phyloP scores from a whole-genome alignment of 176 grass and related monocot genomes.

The Oryza coarctata region DNA sequence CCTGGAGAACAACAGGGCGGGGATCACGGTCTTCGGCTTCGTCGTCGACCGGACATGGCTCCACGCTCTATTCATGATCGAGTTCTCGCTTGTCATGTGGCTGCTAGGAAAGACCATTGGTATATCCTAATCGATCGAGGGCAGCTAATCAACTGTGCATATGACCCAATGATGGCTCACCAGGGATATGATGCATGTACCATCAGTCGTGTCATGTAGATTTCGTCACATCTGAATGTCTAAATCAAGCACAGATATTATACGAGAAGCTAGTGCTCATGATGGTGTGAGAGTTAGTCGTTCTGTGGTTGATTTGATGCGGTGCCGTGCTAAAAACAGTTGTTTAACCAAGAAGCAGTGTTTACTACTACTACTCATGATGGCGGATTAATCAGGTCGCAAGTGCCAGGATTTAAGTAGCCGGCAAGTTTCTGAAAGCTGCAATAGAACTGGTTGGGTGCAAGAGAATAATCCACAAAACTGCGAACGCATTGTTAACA shows the following conservation, averaged over 20 bases:
- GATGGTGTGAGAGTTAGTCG: background rate
- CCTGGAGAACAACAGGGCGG: slow-evolving; percentile 86
- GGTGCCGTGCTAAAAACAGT: background rate
- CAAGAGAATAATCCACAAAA: background rate
- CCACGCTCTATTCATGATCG: slow-evolving; percentile 81
- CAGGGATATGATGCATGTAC: background rate
- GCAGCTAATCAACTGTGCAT: background rate
- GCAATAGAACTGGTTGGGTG: background rate
- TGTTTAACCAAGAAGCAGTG: background rate
- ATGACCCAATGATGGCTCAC: slow-evolving; percentile 4
- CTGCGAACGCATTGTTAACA: background rate
- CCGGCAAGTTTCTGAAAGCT: background rate
- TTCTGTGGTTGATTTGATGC: background rate
- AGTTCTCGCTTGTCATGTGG: slow-evolving; percentile 87
- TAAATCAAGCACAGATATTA: background rate
- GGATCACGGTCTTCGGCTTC: slow-evolving; percentile 85
- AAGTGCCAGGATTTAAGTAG: background rate
- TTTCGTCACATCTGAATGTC: background rate
- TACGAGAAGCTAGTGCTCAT: background rate
- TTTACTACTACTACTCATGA: background rate
- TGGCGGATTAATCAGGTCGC: background rate
- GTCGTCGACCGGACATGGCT: slow-evolving; percentile 87
- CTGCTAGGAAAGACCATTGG: slow-evolving; percentile 87
- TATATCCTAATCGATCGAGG: slow-evolving; percentile 34
- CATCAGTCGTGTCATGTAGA: background rate